A percentile compares a stretch with the other conserved stretches of the same genome.
phyloP scores from a whole-genome alignment of 768 basidiomycete genomes.

The Floccularia luteovirens region DNA sequence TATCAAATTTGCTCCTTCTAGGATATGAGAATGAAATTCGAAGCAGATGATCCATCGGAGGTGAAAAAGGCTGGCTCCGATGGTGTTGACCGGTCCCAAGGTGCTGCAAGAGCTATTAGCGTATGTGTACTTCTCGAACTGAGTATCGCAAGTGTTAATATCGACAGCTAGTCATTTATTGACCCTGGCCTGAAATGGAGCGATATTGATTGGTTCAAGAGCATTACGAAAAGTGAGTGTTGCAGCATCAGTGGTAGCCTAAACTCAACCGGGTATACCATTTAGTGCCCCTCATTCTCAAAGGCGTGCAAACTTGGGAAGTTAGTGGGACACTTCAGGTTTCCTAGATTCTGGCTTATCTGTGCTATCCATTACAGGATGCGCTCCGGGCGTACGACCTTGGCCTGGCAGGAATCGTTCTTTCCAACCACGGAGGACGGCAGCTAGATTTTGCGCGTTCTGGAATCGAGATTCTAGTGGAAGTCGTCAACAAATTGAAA shows the following conservation, averaged over 20 bases:
- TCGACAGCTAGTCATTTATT: slow-evolving; percentile 69
- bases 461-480: slow-evolving; percentile 84
- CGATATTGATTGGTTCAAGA: slow-evolving; percentile 77
- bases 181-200: slow-evolving; percentile 87
- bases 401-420: slow-evolving; percentile 67
- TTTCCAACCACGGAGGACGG: slow-evolving; percentile 84
- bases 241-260: slow-evolving; percentile 31
- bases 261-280: too few relatives aligned
- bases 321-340: slow-evolving; percentile 17
- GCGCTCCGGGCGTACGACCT: slow-evolving; percentile 78
- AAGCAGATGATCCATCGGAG: slow-evolving; percentile 63
- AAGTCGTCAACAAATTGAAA: slow-evolving; percentile 70
- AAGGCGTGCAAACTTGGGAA: slow-evolving; percentile 88
- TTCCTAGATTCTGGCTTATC: not conserved
- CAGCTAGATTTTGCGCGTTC: slow-evolving; percentile 79
- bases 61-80: slow-evolving; percentile 42
- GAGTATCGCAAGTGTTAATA: not conserved
- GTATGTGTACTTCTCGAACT: slow-evolving; percentile 30
- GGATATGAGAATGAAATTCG: slow-evolving; percentile 98
- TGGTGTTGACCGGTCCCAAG: slow-evolving; percentile 76
- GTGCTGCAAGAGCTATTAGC: slow-evolving; percentile 90
- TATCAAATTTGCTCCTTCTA: slow-evolving; percentile 5
- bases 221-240: slow-evolving; percentile 58
- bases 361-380: slow-evolving; percentile 35
- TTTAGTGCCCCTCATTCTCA: slow-evolving; percentile 82